Percentiles rank a stretch among this genome's conserved stretches.
Conservation (phyloP, 139 green algal species). For the Picochlorum sp. region DNA sequence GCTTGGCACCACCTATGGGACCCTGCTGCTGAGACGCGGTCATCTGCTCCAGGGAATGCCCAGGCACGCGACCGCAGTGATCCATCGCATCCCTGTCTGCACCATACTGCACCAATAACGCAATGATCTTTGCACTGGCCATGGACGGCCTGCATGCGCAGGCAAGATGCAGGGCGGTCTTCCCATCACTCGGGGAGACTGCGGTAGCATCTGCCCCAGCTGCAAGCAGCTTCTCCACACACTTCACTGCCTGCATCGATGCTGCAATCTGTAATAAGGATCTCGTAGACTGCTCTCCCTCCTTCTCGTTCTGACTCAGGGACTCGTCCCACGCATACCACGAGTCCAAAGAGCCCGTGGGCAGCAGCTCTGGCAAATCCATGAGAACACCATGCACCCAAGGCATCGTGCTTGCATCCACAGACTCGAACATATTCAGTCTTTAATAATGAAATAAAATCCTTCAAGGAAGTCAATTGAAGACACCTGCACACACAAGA, state of each 20-base stretch:
- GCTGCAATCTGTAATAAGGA: not conserved
- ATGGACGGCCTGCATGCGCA: not conserved
- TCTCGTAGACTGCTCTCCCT: not conserved
- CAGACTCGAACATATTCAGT: too few species aligned
- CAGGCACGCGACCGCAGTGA: not conserved
- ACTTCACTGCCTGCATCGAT: constrained; percentile 2
- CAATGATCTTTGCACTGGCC: not conserved
- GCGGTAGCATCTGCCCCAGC: not conserved
- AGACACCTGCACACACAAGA: too few species aligned
- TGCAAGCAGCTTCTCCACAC: not conserved
- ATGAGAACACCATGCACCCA: too few species aligned
- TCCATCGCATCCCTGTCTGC: not conserved
- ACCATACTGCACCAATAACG: not conserved
- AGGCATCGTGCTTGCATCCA: too few species aligned
- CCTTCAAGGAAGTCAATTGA: too few species aligned
- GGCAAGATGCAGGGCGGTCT: not conserved
- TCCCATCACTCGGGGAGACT: not conserved
- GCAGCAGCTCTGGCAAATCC: too few species aligned
- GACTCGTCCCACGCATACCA: not conserved
- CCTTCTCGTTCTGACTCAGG: not conserved
- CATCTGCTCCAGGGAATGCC: not conserved
- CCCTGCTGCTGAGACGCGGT: not conserved
- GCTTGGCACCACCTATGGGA: not conserved
- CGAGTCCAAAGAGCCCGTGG: not conserved
- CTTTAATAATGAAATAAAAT: too few species aligned